These are phyloP conservation scores for Boletus sp. DNA, from an alignment of 768 basidiomycete genomes.

Conservation along the genomic window DNA sequence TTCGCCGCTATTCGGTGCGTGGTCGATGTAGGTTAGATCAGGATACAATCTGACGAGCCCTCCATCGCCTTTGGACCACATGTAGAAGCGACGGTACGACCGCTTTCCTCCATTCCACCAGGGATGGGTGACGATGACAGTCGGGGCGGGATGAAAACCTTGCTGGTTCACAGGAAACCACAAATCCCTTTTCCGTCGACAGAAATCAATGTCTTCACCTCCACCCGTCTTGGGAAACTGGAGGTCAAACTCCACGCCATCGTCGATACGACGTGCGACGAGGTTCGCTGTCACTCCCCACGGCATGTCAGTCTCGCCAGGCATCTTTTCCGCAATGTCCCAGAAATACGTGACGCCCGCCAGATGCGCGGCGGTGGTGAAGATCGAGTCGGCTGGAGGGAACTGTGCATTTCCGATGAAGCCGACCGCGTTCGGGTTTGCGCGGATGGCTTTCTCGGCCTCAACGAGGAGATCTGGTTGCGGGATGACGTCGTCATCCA, in stretches of 20 bases:
- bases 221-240: constrained; percentile 62
- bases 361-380: constrained; percentile 53
- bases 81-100: constrained; percentile 53
- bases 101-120: constrained; percentile 52
- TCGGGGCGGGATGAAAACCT: constrained; percentile 49
- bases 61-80: constrained; percentile 61
- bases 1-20: constrained; percentile 51
- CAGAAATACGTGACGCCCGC: constrained; percentile 61
- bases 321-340: constrained; percentile 54
- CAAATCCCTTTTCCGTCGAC: constrained; percentile 43
- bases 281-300: constrained; percentile 68
- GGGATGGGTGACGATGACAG: constrained; percentile 52
- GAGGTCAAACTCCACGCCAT: constrained; percentile 45
- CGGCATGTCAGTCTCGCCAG: constrained; percentile 42
- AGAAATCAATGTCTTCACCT: constrained; percentile 63
- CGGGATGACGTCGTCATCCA: constrained; percentile 59
- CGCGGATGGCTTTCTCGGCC: constrained; percentile 47
- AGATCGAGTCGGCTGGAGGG: constrained; percentile 46
- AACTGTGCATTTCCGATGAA: constrained; percentile 55
- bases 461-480: constrained; percentile 41
- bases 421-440: constrained; percentile 46
- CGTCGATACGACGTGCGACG: constrained; percentile 44
- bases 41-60: constrained; percentile 49
- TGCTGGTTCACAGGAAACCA: constrained; percentile 34
- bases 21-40: constrained; percentile 43